Evolutionary conservation across 202 grass and related monocot species (phyloP), one percentile per base, ranked within the genome.

Genomic region (Setaria italica): DNA sequence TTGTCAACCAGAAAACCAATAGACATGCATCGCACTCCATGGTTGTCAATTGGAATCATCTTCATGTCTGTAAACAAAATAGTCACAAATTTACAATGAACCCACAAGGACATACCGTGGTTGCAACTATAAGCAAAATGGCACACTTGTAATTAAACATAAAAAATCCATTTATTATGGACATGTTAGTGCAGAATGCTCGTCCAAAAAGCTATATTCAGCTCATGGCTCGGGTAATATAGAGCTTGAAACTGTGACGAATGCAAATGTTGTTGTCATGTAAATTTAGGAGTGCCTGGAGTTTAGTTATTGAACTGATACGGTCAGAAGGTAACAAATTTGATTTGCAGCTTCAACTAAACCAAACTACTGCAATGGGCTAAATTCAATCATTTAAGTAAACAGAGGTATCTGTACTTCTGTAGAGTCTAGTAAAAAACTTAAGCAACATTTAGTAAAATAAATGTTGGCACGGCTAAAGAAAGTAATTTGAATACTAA

Each of bases 1-100:
- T 99, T 96, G 16, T 85, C 93, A 35, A 99, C 92, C 82, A 99
- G 92, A 96, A 99, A 99, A 9, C 97, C 90, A 42, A 99, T 96
- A 75, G 97, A 99, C 93, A 99, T 96, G 62, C 97, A 99, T 62
- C 41, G 85, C 35, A 99, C 90, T 81, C 92, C 92, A 88, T 99
- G 86, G 74, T 96, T 96, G 78, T 96, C 88, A 88, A 92, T 76
- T 67, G 97, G 97, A 90, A 99, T 90, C 97, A 99, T 99, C 92
- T 90, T 99, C 91, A 91, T 94, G 64, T 94, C 97, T 99, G 86
- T 30, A 69, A 57, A 84, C 4, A 85, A 7, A 13, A 70, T 10
- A 68, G 32, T 67, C 66, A 67, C 16, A 55, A 42, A 32, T 43
- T 76, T 30, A 51, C 3, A 67, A 25, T 49, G 53, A 87, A 66